Conservation (phyloP, 371 early-diverging fungal species). For the Synchytrium microbalum region DNA sequence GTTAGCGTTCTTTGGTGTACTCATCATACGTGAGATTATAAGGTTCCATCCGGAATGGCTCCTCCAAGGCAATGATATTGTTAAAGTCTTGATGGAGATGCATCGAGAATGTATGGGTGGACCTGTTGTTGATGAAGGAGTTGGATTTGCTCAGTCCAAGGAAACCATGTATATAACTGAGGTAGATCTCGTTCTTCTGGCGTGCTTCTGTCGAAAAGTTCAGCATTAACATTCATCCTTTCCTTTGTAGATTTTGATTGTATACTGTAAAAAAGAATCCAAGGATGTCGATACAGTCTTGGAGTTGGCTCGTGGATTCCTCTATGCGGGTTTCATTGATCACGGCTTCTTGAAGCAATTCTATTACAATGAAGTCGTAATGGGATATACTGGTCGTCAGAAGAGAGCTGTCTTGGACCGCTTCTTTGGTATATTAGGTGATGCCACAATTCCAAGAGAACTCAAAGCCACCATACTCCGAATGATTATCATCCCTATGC, state of each 20-base stretch:
- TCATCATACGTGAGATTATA: conserved; percentile 54
- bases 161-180: conserved; percentile 12
- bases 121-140: conserved; percentile 25
- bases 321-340: conserved; percentile 62
- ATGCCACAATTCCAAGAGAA: conserved; percentile 28
- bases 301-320: conserved; percentile 69
- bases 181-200: too few species aligned
- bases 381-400: conserved; percentile 43
- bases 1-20: conserved; percentile 52
- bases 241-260: conserved; percentile 63
- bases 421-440: conserved; percentile 55
- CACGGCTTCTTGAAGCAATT: conserved; percentile 61
- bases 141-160: conserved; percentile 33
- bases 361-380: conserved; percentile 59
- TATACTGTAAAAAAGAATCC: conserved; percentile 38
- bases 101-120: conserved; percentile 13
- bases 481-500: conserved; percentile 69
- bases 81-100: conserved; percentile 45
- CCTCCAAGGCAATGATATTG: conserved; percentile 31
- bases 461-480: conserved; percentile 61
- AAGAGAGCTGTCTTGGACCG: conserved; percentile 59
- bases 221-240: conserved; percentile 30
- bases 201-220: too few species aligned
- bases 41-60: conserved; percentile 57
- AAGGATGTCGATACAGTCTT: conserved; percentile 64